Conservation (phyloP, 768 basidiomycete species). For the Kwoniella sp. region DNA sequence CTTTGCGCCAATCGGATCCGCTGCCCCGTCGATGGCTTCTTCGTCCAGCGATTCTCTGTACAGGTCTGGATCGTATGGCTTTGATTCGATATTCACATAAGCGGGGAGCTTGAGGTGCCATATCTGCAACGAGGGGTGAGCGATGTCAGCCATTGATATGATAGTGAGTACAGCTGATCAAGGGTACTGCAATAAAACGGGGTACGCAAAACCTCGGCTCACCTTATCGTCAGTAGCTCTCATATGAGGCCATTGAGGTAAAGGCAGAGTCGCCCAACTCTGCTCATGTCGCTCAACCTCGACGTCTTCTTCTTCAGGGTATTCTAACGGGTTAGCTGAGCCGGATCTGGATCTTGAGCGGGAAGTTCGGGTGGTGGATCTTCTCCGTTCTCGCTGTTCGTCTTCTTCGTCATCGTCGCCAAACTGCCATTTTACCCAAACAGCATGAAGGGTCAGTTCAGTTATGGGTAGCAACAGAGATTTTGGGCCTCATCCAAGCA, state of each 20-base stretch:
- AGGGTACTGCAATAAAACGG: not conserved
- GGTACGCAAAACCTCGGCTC: constrained; percentile 53
- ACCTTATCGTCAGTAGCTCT: constrained; percentile 80
- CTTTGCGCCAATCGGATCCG: constrained; percentile 61
- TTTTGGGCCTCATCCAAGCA: not conserved
- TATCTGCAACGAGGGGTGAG: constrained; percentile 60
- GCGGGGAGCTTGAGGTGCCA: constrained; percentile 95
- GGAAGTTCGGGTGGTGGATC: constrained; percentile 15
- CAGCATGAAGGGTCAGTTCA: constrained; percentile 4
- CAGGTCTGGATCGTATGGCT: constrained; percentile 65
- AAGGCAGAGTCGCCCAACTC: constrained; percentile 63
- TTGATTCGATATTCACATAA: constrained; percentile 84
- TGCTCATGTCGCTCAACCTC: constrained; percentile 33
- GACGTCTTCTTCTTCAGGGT: constrained; percentile 53
- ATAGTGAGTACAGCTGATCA: too few relatives aligned
- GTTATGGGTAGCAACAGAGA: too few relatives aligned
- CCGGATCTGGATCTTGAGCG: constrained; percentile 18
- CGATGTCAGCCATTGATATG: not conserved
- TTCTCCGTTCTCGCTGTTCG: constrained; percentile 16
- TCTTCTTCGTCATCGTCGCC: constrained; percentile 41
- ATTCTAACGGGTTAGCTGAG: constrained; percentile 52
- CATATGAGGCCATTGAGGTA: constrained; percentile 86
- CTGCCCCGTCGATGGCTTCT: constrained; percentile 63
- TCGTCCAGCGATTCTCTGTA: constrained; percentile 82
- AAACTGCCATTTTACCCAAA: constrained; percentile 22